Base-by-base conservation (phyloP, 441 rosid genomes). In the Rhodomyrtus psidioides region DNA sequence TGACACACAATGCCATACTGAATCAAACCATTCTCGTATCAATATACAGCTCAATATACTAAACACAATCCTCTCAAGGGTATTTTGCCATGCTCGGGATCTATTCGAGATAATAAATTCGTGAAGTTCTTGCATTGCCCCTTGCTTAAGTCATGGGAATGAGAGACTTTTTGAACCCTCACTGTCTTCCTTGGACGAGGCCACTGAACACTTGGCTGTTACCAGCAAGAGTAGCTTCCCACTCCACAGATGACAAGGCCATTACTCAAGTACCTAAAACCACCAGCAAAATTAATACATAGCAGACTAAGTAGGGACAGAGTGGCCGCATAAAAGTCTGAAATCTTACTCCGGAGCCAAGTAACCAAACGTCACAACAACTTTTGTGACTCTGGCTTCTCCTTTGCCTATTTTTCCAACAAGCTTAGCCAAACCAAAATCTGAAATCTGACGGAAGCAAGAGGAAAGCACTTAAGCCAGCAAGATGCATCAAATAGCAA, bases 221-320 rank as follows among this genome's bases (percentile, higher is more conserved):
- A 82, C 99, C 98, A 2, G 99, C 99, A 85, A 97, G 96, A 81
- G 99, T 97, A 85, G 99, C 98, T 90, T 96, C 99, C 99, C 99
- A 97, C 91, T 97, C 99, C 28, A 96, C 93, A 21, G 99, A 95
- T 42, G 99, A 94, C 87, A 97, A 86, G 95, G 82, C 99, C 99
- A 42, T 94, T 95, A 83, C 94, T 96, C 92, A 97, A 89, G 90
- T 97, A 97, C 90, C 99, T 97, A 84, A 65, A 65, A 65, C 23
- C 76, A 65, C 76, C 87, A 85, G n/a, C 85, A 3, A 82, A 85
- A 44, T 49, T 84, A 86, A 86, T 53, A 10, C 81, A 49, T 59
- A 83, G 85, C 82, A 27, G 49, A 79, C 87, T 84, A 58, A 82
- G 57, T 9, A 60, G 55, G 51, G 84, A 62, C 81, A 82, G 27